Evolutionary conservation across 495 filamentous ascomycete genomes (phyloP), one percentile per base, ranked within the genome.

Genomic region (Penicillium canescens): DNA sequence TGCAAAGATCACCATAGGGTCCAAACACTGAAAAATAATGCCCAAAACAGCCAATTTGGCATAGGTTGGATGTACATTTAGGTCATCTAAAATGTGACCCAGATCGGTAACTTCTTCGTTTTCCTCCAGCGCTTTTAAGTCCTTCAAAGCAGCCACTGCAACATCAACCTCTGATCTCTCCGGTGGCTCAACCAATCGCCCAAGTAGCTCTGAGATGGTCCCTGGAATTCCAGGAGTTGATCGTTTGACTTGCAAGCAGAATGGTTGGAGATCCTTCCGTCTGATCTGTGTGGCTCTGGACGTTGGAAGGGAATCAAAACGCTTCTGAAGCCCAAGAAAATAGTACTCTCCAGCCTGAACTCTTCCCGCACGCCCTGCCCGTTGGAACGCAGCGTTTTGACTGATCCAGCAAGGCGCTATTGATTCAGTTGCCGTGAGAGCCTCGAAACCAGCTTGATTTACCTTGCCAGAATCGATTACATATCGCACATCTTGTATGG

Each of bases 21-120:
- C 81, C 9, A 86, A 68, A 55, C 84, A 86, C 18, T 76, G 71
- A 68, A 86, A 86, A 20, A 85, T 78, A 38, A 82, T 65, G 8
- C 82, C 82, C 9, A 86, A 61, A 20, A 85, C 56, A 35, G 85
- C 76, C 77, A 86, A 75, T 52, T 83, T 85, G 33, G 77, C 82
- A 43, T 81, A 64, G 9, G 64, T 61, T 23, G 83, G 83, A 46
- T 78, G 68, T 28, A 83, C 64, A 8, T 74, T 72, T 43, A 86
- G 56, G 20, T 70, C 64, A 11, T 73, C 62, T 12, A 86, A 63
- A 34, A 82, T 46, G 16, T 60, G 62, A 36, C 83, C 84, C 3
- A 86, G 69, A 13, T 68, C 65, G 10, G 83, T 86, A 33, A 85
- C 55, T 4, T 73, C 50, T 51, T 83, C 81, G 6, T 77, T 42